A percentile compares a stretch with the other conserved stretches of the same genome.
phyloP scores from a whole-genome alignment of 371 early-diverging fungal genomes.

The Mortierella sp. region DNA sequence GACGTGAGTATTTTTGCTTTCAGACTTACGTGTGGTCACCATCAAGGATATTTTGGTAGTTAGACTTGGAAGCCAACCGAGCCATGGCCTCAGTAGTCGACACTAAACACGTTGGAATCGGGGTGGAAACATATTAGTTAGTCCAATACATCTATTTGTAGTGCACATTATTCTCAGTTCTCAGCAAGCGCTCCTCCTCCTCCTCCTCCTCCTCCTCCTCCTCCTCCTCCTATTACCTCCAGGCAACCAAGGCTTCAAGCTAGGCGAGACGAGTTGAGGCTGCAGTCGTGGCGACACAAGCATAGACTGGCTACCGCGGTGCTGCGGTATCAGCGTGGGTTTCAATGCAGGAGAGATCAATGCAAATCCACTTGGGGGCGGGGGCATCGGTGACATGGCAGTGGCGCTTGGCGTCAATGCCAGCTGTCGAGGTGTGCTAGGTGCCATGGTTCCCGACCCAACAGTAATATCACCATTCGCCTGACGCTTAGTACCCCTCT shows the following conservation, averaged over 20 bases:
- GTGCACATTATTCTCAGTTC: too few relatives aligned
- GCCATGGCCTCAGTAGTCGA: constrained; percentile 48
- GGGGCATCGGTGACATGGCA: constrained; percentile 47
- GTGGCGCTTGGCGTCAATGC: constrained; percentile 26
- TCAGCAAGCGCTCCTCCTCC: not conserved
- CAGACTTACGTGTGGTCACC: constrained; percentile 76
- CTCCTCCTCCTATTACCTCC: constrained; percentile 28
- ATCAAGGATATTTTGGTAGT: constrained; percentile 87
- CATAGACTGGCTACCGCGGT: constrained; percentile 26
- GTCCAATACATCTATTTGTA: too few relatives aligned
- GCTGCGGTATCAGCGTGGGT: constrained; percentile 44
- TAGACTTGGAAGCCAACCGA: constrained; percentile 82
- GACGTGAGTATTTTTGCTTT: not conserved
- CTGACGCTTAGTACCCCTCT: constrained; percentile 45
- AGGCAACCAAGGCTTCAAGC: constrained; percentile 61
- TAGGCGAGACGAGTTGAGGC: constrained; percentile 47
- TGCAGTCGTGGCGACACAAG: constrained; percentile 40
- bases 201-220: not conserved
- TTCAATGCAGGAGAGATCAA: constrained; percentile 52
- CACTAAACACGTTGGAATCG: constrained; percentile 10
- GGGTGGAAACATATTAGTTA: not conserved
- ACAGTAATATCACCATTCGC: constrained; percentile 22
- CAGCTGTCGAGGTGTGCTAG: constrained; percentile 33
- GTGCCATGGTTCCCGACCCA: constrained; percentile 37
- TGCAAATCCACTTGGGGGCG: constrained; percentile 47